Base-by-base conservation (phyloP, 169 alveolate genomes). In the Plasmodium knowlesi region DNA sequence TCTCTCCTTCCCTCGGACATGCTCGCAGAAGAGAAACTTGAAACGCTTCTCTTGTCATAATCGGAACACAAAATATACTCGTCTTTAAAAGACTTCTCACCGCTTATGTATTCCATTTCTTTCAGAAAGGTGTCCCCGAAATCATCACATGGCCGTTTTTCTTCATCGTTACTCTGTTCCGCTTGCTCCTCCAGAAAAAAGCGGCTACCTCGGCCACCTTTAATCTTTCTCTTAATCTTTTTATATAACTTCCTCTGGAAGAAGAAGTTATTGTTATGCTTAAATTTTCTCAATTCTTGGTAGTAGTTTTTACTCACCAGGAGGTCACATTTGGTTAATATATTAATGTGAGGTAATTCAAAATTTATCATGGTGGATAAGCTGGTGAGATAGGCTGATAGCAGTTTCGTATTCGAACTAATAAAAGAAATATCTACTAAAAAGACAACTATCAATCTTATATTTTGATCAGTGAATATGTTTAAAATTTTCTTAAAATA, bases 301-400 rank as follows among this genome's bases (percentile, higher is more conserved):
- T 91, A 91, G 74, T 91, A 91, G 28, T 91, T 91, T 82, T 71
- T 80, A 32, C 95, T 91, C 14, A 50, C 28, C 32, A 98, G 82
- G n/a, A 98, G 95, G 84, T 99, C 99, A 84, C 99, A 98, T 96
- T 99, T 99, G 39, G 99, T 98, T 81, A 99, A 96, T 32, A 99
- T 97, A 71, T 98, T 99, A 46, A 98, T 80, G 95, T 98, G 99
- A 9, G 99, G 99, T 57, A 98, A 94, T 70, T 98, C 99, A 73
- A 99, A 96, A 84, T 98, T 98, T 28, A 98, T 98, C 99, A 99
- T 99, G 22, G 99, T 98, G 12, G 99, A 97, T 16, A 98, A 95
- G 70, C 99, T 98, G 34, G 99, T 96, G 82, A 98, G 94, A 70
- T 98, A 98, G 78, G 99, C 99, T 4, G 99, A 97, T 57, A 99